phyloP scores from a whole-genome alignment of 1,284 basidiomycete species.

The Xanthoconium separans region DNA sequence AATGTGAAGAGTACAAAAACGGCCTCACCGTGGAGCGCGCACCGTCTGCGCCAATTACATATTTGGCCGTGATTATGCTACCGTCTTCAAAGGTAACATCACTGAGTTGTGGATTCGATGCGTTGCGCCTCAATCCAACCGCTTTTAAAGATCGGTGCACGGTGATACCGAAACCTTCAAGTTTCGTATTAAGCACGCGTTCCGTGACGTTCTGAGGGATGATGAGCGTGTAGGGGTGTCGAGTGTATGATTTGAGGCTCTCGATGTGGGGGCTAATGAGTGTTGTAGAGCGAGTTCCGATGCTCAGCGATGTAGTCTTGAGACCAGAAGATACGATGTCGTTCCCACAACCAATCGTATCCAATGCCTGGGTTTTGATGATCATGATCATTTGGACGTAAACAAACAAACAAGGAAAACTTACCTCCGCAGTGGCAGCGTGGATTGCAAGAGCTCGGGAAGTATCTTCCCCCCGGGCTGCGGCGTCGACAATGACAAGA shows the following conservation, averaged over 20 bases:
- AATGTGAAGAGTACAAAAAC: background rate
- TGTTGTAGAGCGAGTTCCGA: conserved; percentile 32
- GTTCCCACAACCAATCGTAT: conserved; percentile 44
- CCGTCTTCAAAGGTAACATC: conserved; percentile 50
- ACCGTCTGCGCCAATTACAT: conserved; percentile 52
- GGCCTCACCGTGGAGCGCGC: no score
- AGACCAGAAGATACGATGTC: conserved; percentile 39
- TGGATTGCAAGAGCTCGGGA: conserved; percentile 42
- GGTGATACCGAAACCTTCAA: conserved; percentile 26
- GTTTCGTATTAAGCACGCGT: conserved; percentile 35
- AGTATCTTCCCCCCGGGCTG: conserved; percentile 24
- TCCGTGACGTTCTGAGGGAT: conserved; percentile 50
- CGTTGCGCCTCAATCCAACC: conserved; percentile 27
- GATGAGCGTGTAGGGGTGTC: conserved; percentile 43
- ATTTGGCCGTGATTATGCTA: conserved; percentile 41
- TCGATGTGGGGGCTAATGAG: conserved; percentile 35
- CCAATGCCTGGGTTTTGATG: conserved; percentile 38
- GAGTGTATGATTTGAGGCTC: conserved; percentile 37
- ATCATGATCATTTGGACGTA: background rate
- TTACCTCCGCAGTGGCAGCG: conserved; percentile 42
- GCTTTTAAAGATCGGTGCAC: conserved; percentile 20
- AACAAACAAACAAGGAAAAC: background rate
- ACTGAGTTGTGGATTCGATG: conserved; percentile 20
- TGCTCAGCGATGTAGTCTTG: conserved; percentile 26
- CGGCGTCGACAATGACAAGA: conserved; percentile 46